These are phyloP conservation scores for Acanthamoeba healyi DNA, from an alignment of 208 protist genomes.

Conservation along the genomic window DNA sequence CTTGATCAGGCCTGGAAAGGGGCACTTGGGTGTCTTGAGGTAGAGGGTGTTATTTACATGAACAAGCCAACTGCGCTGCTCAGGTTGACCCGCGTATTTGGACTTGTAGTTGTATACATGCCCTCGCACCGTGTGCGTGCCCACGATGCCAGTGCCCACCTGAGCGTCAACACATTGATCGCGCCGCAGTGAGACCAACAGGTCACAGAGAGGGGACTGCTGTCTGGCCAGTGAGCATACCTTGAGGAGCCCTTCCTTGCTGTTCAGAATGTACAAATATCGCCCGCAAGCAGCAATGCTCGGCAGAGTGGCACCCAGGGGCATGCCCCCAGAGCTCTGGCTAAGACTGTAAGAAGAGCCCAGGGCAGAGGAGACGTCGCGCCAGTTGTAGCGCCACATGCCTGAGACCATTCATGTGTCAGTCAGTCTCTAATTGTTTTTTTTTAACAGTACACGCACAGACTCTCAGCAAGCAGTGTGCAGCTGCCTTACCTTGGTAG, in stretches of 20 bases:
- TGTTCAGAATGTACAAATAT: slow-evolving; percentile 35
- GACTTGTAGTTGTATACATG: slow-evolving; percentile 46
- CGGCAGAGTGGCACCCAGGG: neutral
- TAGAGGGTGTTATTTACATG: slow-evolving; percentile 35
- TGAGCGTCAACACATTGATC: neutral
- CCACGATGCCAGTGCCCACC: slow-evolving; percentile 40
- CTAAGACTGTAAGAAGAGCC: neutral
- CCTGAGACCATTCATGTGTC: neutral
- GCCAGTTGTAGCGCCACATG: slow-evolving; percentile 46
- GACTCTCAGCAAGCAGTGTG: neutral
- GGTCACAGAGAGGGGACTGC: too few relatives aligned
- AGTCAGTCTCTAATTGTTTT: too few relatives aligned
- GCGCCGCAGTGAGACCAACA: neutral
- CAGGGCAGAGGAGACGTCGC: neutral
- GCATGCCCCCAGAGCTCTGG: neutral
- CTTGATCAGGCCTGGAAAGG: slow-evolving; percentile 8
- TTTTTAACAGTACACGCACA: too few relatives aligned
- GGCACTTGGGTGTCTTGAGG: neutral
- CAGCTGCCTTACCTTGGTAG: slow-evolving; percentile 9
- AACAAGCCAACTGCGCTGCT: slow-evolving; percentile 9
- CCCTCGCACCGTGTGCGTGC: neutral
- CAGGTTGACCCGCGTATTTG: neutral
- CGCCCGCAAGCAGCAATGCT: neutral
- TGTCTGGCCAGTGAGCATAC: neutral
- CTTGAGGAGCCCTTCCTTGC: neutral